Conservation (phyloP, 2,329 filamentous ascomycete genomes). For the Paramyrothecium sp. region DNA sequence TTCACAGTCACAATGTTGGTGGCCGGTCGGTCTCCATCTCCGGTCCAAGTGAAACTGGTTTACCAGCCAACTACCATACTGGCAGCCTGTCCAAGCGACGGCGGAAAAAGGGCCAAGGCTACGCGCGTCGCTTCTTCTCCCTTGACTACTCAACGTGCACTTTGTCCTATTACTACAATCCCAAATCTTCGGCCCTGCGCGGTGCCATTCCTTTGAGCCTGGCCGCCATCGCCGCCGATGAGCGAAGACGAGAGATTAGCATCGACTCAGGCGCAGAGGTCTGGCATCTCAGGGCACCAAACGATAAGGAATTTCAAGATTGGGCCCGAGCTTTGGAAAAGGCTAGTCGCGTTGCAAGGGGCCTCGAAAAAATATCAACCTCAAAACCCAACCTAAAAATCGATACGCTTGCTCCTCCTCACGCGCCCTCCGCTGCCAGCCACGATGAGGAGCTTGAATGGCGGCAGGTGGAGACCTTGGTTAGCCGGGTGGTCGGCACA, state of each 20-base stretch:
- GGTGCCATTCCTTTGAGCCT: conserved; percentile 90
- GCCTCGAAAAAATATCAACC: conserved; percentile 38
- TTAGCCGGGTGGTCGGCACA: conserved; percentile 83
- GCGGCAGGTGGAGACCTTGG: conserved; percentile 79
- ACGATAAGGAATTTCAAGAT: conserved; percentile 78
- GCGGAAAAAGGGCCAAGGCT: conserved; percentile 90
- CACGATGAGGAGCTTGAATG: conserved; percentile 76
- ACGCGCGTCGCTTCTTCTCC: conserved; percentile 91
- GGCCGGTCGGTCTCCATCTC: conserved; percentile 49
- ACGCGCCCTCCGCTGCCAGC: conserved; percentile 28
- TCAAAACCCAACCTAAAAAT: conserved; percentile 23
- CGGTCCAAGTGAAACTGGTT: conserved; percentile 47
- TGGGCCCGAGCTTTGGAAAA: conserved; percentile 87
- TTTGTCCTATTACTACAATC: conserved; percentile 93
- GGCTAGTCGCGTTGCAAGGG: conserved; percentile 67
- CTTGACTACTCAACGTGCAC: conserved; percentile 93
- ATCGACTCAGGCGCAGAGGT: conserved; percentile 97
- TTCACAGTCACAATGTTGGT: conserved; percentile 49
- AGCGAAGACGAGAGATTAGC: conserved; percentile 84
- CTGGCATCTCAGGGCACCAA: conserved; percentile 87
- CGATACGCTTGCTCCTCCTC: conserved; percentile 17
- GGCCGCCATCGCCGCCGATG: conserved; percentile 87
- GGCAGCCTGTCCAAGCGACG: conserved; percentile 86
- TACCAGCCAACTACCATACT: conserved; percentile 65
- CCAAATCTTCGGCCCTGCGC: conserved; percentile 86